These are phyloP conservation scores for Vanrija pseudolonga DNA, from an alignment of 1,284 basidiomycete genomes.

Conservation along the genomic window DNA sequence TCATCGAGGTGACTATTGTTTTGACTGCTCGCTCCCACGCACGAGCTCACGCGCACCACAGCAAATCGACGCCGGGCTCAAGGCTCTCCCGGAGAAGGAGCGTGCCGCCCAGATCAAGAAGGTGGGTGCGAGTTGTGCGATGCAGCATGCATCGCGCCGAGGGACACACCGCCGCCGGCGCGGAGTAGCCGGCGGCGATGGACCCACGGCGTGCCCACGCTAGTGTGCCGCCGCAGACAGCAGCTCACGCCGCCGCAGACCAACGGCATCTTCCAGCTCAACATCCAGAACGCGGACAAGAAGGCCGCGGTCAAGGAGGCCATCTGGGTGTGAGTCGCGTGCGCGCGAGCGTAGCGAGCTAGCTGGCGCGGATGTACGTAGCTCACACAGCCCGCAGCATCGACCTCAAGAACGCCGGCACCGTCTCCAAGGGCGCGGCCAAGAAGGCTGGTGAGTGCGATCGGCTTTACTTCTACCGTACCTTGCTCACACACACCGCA, in stretches of 20 bases:
- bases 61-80: slow-evolving; percentile 62
- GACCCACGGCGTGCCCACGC: neutral
- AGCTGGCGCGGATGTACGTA: neutral
- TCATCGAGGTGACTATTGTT: slow-evolving; percentile 54
- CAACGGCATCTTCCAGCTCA: slow-evolving; percentile 86
- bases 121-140: slow-evolving; percentile 57
- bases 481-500: neutral
- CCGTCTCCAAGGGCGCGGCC: slow-evolving; percentile 70
- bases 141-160: no score
- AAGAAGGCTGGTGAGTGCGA: slow-evolving; percentile 52
- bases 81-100: slow-evolving; percentile 64
- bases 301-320: slow-evolving; percentile 71
- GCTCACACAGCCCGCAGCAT: slow-evolving; percentile 58
- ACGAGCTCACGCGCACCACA: slow-evolving; percentile 4
- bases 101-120: slow-evolving; percentile 80
- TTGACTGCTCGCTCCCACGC: neutral
- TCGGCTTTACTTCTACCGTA: neutral
- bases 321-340: slow-evolving; percentile 57
- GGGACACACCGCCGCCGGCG: no score
- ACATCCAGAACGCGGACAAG: slow-evolving; percentile 72
- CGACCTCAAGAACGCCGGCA: slow-evolving; percentile 86
- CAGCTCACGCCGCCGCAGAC: slow-evolving; percentile 56
- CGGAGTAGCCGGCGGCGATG: neutral
- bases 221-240: neutral
- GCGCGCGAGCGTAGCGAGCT: no score